Conservation (phyloP, 2,329 filamentous ascomycete genomes). For the Alternaria conjuncta region DNA sequence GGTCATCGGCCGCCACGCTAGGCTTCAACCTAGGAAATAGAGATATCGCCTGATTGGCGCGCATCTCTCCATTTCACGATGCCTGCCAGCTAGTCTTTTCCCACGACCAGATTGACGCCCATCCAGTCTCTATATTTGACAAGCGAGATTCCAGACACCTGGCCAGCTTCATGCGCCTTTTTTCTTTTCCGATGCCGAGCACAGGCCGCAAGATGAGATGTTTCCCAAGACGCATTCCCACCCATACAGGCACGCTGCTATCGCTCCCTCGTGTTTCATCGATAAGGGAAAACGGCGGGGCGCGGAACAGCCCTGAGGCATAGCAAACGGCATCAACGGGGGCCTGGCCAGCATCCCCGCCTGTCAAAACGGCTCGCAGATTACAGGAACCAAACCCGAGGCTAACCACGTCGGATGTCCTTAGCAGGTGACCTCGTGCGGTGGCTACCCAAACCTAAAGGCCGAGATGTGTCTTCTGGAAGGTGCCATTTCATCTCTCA, state of each 20-base stretch:
- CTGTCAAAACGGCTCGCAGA: conserved; percentile 13
- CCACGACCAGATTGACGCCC: conserved; percentile 33
- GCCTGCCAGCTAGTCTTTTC: conserved; percentile 1
- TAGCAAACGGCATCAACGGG: conserved; percentile 1
- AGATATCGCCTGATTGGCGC: conserved; percentile 32
- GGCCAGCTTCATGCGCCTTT: conserved; percentile 6
- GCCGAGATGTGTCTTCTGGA: not conserved
- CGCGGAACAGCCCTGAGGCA: conserved; percentile 4
- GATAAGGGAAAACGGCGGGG: conserved; percentile 6
- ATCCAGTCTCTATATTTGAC: conserved; percentile 31
- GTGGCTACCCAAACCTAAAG: conserved; percentile 8
- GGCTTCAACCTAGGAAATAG: conserved; percentile 4
- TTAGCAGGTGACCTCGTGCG: not conserved
- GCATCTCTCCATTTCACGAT: conserved; percentile 22
- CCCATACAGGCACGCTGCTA: not conserved
- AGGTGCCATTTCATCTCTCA: not conserved
- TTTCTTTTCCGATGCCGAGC: not conserved
- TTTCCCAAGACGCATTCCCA: too few relatives aligned
- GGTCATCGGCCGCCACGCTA: conserved; percentile 19
- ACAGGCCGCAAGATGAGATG: conserved; percentile 3
- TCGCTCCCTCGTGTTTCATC: conserved; percentile 12
- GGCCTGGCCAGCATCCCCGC: conserved; percentile 2
- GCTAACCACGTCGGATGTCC: conserved; percentile 11
- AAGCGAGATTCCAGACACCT: conserved; percentile 15
- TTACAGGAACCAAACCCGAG: conserved; percentile 18